Evolutionary conservation across 306 rosid genomes (phyloP), one percentile per base, ranked within the genome.

Genomic region (Begonia peltatifolia): DNA sequence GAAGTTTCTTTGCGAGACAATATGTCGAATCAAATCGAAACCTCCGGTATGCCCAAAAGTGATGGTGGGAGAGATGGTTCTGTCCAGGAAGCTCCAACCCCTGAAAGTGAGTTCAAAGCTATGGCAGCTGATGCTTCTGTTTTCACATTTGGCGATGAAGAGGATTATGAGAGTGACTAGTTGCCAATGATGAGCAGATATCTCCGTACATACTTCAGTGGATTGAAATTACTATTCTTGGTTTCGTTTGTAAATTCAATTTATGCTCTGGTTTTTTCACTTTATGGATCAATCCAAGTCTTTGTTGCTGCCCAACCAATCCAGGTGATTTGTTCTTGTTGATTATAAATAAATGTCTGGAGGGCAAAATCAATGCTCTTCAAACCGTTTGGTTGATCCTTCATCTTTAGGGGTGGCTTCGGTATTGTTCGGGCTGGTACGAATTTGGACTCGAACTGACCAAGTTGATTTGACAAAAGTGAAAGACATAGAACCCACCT

Each of bases 81-180:
- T 12, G 56, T 66, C 56, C 13, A 55, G 2, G 84, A 71, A 56
- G 68, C 46, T 50, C 68, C 84, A 47, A 70, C 75, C 66, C 46
- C 88, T 1, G 88, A 79, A 58, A 92, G 99, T 61, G 99, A 92
- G 58, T 92, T 86, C 50, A 92, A 92, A 90, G 96, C 93, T 58
- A 86, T 92, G 96, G 99, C 96, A 9, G 99, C 99, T 20, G 99
- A 92, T 83, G 87, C 99, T 38, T 92, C 99, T 15, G 99, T 92
- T 14, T 86, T 92, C 59, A 69, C 96, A 9, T 92, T 92, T 18
- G 99, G 99, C 49, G 96, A 92, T 22, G 99, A 90, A 0, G 99
- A 92, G 58, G 99, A 92, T 72, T 86, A 76, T 5, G 96, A 86
- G 69, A 92, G 94, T 58, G 48, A 44, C 6, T 30, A 30, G 38